Base-by-base conservation (phyloP, 208 protist species). In the Herpetomonas muscarum region DNA sequence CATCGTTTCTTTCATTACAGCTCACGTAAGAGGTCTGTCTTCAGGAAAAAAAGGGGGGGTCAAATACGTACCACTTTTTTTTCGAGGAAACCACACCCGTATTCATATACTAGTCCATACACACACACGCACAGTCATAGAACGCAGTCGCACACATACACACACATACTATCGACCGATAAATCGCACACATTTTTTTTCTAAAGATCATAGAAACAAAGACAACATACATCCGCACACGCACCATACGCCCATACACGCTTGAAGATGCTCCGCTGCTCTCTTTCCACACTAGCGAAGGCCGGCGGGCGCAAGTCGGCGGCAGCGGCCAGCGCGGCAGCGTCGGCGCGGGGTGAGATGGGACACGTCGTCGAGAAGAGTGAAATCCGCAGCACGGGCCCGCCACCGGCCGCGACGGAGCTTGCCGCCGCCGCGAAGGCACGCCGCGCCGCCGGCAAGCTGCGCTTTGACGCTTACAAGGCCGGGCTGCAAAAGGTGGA, bases 401-500 rank as follows among this genome's bases (percentile, higher is more conserved):
- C 41, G 41, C 41, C 41, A 5, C 41, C n/a, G n/a, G n/a, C 41
- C 15, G 41, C 51, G 9, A 56, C 36, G 25, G 51, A 56, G 17
- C 32, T 29, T 5, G n/a, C 51, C 2, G 51, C 32, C 24, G 10
- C 31, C 28, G n/a, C 45, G 0, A 69, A 50, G n/a, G 30, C 50
- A 0, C 54, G 54, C 2, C 37, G 34, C 25, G 62, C 51, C 32
- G 61, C 65, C 13, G 75, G 79, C 19, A 90, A 87, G 58, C 56
- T 90, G 12, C 76, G 76, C 50, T 84, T 92, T 24, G 83, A 94
- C 36, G 70, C 68, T 25, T 78, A 71, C 12, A 94, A 94, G 60
- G 85, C 88, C 0, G 88, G 88, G 0, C 67, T 94, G 53, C 70
- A 85, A 53, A 59, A 72, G 45, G 88, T 94, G 10, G 79, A 94